A percentile compares a stretch with the other conserved stretches of the same genome.
These are phyloP conservation scores for Sextonia rubra DNA, from an alignment of 164 flowering plant species.

Conservation along the genomic window DNA sequence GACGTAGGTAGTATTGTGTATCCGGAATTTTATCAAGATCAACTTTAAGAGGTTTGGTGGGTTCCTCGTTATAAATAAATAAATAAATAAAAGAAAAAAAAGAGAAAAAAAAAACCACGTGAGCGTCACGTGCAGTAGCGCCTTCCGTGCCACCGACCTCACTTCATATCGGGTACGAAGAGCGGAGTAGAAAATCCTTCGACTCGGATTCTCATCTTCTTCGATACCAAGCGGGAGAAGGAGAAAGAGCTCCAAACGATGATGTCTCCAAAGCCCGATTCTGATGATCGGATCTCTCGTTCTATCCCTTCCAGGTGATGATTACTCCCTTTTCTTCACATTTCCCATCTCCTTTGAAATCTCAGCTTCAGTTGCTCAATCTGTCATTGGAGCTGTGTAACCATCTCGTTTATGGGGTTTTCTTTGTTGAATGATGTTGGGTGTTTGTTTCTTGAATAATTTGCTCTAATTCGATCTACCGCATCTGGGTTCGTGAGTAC, in stretches of 20 bases:
- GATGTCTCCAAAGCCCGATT: slow-evolving; percentile 26
- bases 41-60: too few species aligned
- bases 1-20: too few species aligned
- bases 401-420: not conserved
- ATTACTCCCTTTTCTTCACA: not conserved
- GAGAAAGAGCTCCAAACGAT: slow-evolving; percentile 5
- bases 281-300: slow-evolving; percentile 14
- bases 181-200: not conserved
- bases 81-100: too few species aligned
- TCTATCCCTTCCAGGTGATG: slow-evolving; percentile 15
- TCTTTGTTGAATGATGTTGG: not conserved
- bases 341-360: not conserved
- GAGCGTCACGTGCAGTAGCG: too few species aligned
- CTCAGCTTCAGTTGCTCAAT: not conserved
- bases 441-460: not conserved
- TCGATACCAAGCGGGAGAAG: too few species aligned
- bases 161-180: too few species aligned
- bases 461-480: not conserved
- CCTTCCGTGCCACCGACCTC: too few species aligned
- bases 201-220: not conserved
- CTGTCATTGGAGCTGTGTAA: not conserved
- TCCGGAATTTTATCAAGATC: too few species aligned
- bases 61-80: too few species aligned
- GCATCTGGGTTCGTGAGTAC: not conserved
- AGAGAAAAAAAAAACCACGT: too few species aligned